These are phyloP conservation scores for Gossypium davidsonii DNA, from an alignment of 441 rosid genomes.

Conservation along the genomic window DNA sequence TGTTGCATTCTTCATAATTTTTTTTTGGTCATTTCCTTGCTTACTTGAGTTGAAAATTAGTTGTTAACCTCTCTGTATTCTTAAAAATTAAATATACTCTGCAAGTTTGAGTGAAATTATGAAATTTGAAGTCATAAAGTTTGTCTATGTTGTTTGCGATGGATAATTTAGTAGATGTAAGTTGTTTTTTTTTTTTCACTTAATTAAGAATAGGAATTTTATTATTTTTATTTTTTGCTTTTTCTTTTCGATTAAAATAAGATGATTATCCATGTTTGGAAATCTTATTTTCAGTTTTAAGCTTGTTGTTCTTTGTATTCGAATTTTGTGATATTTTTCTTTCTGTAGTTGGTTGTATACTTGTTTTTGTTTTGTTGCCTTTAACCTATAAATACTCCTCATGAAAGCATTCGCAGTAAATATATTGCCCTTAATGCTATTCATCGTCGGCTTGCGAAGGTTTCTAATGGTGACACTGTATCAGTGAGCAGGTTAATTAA, in stretches of 20 bases:
- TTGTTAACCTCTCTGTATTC: background rate
- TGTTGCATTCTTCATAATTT: background rate
- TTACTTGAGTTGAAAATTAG: background rate
- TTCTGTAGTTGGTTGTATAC: no score
- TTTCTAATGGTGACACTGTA: slow-evolving; percentile 68
- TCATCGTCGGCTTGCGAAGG: slow-evolving; percentile 76
- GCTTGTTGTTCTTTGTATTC: background rate
- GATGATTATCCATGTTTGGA: background rate
- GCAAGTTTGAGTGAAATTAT: background rate
- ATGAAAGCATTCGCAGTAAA: slow-evolving; percentile 51
- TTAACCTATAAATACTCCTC: slow-evolving; percentile 66
- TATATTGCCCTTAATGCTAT: slow-evolving; percentile 69
- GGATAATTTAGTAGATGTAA: background rate
- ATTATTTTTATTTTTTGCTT: background rate
- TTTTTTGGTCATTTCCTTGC: background rate
- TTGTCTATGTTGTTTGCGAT: background rate
- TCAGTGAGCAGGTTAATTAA: slow-evolving; percentile 55
- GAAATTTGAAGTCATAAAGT: background rate
- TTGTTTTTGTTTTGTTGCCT: slow-evolving; percentile 10
- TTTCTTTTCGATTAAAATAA: background rate
- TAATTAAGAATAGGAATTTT: background rate
- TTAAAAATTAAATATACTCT: background rate
- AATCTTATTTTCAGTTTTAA: background rate
- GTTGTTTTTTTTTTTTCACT: background rate
- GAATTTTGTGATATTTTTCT: background rate